These are phyloP conservation scores for Phytophthora pisi DNA, from an alignment of 352 stramenopile species.

Conservation along the genomic window DNA sequence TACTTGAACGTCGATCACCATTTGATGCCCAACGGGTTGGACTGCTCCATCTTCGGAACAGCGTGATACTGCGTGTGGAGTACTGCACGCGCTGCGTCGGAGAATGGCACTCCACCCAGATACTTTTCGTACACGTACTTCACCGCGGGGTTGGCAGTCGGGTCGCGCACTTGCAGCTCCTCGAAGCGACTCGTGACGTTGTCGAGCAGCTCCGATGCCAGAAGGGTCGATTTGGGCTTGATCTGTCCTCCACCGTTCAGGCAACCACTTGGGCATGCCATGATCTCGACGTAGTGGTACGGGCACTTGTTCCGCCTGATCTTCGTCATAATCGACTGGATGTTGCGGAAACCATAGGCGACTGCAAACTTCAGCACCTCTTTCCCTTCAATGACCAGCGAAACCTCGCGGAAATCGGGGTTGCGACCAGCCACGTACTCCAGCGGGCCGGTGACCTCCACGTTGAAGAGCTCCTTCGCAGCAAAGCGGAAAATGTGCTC, in stretches of 20 bases:
- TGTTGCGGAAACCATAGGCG: conserved; percentile 97
- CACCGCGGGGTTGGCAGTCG: conserved; percentile 73
- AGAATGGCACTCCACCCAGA: conserved; percentile 76
- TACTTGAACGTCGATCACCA: conserved; percentile 54
- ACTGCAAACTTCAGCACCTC: conserved; percentile 93
- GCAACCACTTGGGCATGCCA: conserved; percentile 98
- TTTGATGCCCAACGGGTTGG: conserved; percentile 88
- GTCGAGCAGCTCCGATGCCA: conserved; percentile 59
- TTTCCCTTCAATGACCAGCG: conserved; percentile 70
- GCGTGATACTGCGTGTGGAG: conserved; percentile 87
- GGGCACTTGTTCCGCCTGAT: conserved; percentile 89
- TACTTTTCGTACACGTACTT: conserved; percentile 87
- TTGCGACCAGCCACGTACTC: conserved; percentile 91
- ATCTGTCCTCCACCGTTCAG: conserved; percentile 97
- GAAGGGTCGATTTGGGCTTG: conserved; percentile 65
- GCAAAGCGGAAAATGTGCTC: conserved; percentile 94
- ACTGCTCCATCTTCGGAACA: conserved; percentile 85
- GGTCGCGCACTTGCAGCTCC: conserved; percentile 60
- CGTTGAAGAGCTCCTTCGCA: conserved; percentile 89
- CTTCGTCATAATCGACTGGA: conserved; percentile 95
- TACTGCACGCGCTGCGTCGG: conserved; percentile 55
- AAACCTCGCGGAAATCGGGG: conserved; percentile 87
- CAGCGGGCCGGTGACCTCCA: conserved; percentile 83
- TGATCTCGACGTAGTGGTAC: conserved; percentile 98
- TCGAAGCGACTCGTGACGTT: conserved; percentile 77